These are phyloP conservation scores for Paramecium pentaurelia DNA, from an alignment of 73 alveolate species.

Conservation along the genomic window DNA sequence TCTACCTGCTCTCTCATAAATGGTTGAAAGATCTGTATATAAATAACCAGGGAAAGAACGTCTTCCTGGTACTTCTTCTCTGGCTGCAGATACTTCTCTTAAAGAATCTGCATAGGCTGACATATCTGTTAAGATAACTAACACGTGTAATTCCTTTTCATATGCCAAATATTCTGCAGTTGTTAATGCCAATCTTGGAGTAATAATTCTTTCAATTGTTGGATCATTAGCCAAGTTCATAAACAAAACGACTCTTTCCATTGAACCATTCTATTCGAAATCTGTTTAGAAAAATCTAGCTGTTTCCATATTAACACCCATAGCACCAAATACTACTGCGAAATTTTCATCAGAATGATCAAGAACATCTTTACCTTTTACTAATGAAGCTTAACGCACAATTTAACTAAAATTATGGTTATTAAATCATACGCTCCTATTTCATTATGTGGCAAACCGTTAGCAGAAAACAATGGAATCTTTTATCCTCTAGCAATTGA, in stretches of 20 bases:
- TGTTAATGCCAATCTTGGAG: slow-evolving; percentile 99
- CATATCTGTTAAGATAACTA: slow-evolving; percentile 99
- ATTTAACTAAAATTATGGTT: slow-evolving; percentile 67
- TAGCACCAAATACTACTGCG: slow-evolving; percentile 99
- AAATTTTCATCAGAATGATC: slow-evolving; percentile 99
- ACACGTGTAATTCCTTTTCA: slow-evolving; percentile 96
- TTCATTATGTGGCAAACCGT: slow-evolving; percentile 98
- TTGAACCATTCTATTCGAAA: slow-evolving; percentile 99
- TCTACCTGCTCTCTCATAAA: slow-evolving; percentile 99
- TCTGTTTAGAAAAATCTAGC: slow-evolving; percentile 99
- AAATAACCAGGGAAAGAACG: slow-evolving; percentile 99
- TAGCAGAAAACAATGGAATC: slow-evolving; percentile 98
- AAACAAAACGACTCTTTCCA: slow-evolving; percentile 99
- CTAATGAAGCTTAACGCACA: slow-evolving; percentile 99
- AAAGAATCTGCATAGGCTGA: slow-evolving; percentile 99
- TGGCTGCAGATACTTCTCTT: slow-evolving; percentile 99
- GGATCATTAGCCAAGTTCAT: slow-evolving; percentile 99
- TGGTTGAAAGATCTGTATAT: slow-evolving; percentile 99
- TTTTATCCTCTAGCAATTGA: slow-evolving; percentile 99
- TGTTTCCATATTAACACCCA: slow-evolving; percentile 99
- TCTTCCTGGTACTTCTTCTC: slow-evolving; percentile 99
- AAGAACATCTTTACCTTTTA: slow-evolving; percentile 95
- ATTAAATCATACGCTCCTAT: slow-evolving; percentile 89
- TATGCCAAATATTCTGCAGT: slow-evolving; percentile 99
- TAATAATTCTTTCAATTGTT: slow-evolving; percentile 94